These are phyloP conservation scores for Tarenaya hassleriana DNA, from an alignment of 345 rosid genomes.

Conservation along the genomic window DNA sequence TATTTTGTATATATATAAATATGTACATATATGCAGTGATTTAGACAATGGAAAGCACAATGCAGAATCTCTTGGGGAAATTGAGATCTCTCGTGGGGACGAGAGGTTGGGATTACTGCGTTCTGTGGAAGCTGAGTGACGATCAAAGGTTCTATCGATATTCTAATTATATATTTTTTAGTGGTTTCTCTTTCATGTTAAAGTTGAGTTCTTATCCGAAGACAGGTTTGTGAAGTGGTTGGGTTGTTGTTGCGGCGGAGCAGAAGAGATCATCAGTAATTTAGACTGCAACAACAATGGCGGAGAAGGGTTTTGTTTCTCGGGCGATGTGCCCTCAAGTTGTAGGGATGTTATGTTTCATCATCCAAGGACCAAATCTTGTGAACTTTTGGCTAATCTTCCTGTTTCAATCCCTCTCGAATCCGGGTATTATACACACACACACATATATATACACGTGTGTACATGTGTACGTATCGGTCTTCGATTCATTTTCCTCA, in stretches of 20 bases:
- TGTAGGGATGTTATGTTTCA: slow-evolving; percentile 66
- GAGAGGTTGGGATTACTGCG: slow-evolving; percentile 75
- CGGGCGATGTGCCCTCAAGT: slow-evolving; percentile 31
- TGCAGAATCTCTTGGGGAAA: slow-evolving; percentile 55
- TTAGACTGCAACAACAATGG: slow-evolving; percentile 26
- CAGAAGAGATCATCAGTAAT: slow-evolving; percentile 21
- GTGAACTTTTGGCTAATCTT: slow-evolving; percentile 59
- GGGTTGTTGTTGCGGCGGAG: slow-evolving; percentile 81
- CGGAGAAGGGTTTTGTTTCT: slow-evolving; percentile 45
- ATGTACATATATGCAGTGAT: background rate
- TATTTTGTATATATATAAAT: too few species aligned
- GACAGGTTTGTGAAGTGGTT: slow-evolving; percentile 54
- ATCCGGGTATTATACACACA: slow-evolving; percentile 38
- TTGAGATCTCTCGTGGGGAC: slow-evolving; percentile 63
- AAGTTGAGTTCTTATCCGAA: background rate
- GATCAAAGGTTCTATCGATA: slow-evolving; percentile 63
- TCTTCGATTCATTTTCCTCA: background rate
- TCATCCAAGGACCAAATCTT: slow-evolving; percentile 59
- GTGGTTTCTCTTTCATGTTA: background rate
- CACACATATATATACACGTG: background rate
- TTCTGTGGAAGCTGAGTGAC: slow-evolving; percentile 71
- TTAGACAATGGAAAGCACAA: slow-evolving; percentile 34
- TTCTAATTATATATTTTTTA: background rate
- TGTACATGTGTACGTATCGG: too few species aligned
- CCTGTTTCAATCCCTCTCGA: slow-evolving; percentile 63